Evolutionary conservation across 2,329 filamentous ascomycete species (phyloP).

Genomic region (Aphanocladium album): DNA sequence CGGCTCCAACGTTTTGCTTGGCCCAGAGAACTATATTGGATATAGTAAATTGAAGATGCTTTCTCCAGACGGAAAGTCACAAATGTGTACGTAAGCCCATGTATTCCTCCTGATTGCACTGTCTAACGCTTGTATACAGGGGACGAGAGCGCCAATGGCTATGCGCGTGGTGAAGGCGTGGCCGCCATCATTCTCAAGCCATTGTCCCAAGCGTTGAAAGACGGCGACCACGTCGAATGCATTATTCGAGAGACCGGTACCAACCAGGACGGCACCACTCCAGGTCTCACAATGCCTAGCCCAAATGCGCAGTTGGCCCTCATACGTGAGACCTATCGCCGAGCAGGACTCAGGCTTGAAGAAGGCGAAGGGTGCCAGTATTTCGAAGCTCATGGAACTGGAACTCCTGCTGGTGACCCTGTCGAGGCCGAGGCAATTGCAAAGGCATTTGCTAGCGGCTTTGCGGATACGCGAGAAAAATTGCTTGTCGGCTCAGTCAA

Average conservation of each 20-base stretch:
- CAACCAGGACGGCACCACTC: slow-evolving; percentile 49
- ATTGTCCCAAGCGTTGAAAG: slow-evolving; percentile 38
- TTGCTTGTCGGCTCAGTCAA: slow-evolving; percentile 30
- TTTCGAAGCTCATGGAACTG: slow-evolving; percentile 36
- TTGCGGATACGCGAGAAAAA: not conserved
- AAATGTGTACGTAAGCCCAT: not conserved
- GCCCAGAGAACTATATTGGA: slow-evolving; percentile 4
- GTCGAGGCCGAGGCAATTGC: slow-evolving; percentile 39
- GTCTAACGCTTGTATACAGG: slow-evolving; percentile 32
- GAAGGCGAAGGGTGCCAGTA: slow-evolving; percentile 22
- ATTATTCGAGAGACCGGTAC: slow-evolving; percentile 43
- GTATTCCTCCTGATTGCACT: slow-evolving; percentile 4
- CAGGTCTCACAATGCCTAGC: slow-evolving; percentile 51
- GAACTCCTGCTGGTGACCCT: slow-evolving; percentile 36
- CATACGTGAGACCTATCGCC: too few relatives aligned
- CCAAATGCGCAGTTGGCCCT: not conserved
- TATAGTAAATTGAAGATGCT: not conserved
- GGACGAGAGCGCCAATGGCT: slow-evolving; percentile 42
- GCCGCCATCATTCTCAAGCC: slow-evolving; percentile 42
- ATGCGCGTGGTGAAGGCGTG: slow-evolving; percentile 47
- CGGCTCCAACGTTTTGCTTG: slow-evolving; percentile 18
- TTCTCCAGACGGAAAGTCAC: not conserved
- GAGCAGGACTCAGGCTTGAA: too few relatives aligned
- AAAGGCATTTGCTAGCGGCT: not conserved
- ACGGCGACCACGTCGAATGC: slow-evolving; percentile 48